Percentiles rank a stretch among this genome's conserved stretches.
Conservation (phyloP, 2,329 filamentous ascomycete genomes). For the Phoma sp. region DNA sequence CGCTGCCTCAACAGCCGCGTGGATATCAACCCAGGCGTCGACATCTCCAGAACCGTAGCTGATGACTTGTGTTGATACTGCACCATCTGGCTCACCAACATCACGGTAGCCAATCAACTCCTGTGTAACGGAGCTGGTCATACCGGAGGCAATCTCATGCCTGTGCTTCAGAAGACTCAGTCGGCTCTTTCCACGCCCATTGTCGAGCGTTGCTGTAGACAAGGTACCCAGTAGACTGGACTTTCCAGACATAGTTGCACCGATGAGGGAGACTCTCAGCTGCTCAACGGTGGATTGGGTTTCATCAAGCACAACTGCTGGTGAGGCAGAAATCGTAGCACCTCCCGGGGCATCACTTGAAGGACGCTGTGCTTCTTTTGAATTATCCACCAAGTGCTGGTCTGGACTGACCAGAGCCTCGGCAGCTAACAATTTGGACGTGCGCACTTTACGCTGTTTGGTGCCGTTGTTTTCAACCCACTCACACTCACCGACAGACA, state of each 20-base stretch:
- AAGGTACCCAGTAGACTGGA: constrained; percentile 88
- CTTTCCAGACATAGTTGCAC: constrained; percentile 90
- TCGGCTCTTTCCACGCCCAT: constrained; percentile 88
- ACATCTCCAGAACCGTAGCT: constrained; percentile 90
- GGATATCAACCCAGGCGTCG: constrained; percentile 93
- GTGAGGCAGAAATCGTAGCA: background rate
- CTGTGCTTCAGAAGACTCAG: constrained; percentile 89
- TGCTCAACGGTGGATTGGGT: constrained; percentile 60
- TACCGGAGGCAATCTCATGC: constrained; percentile 88
- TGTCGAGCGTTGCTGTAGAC: constrained; percentile 87
- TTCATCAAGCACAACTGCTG: constrained; percentile 3
- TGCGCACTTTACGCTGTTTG: constrained; percentile 23
- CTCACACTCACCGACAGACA: constrained; percentile 85
- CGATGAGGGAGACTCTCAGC: constrained; percentile 84
- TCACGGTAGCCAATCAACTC: constrained; percentile 84
- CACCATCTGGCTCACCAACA: constrained; percentile 20
- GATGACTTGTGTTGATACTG: constrained; percentile 60
- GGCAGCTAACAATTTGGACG: constrained; percentile 77
- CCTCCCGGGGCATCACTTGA: background rate
- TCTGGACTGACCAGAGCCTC: constrained; percentile 85
- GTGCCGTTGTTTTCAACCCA: constrained; percentile 63
- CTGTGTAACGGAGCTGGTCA: constrained; percentile 94
- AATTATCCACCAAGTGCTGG: constrained; percentile 35
- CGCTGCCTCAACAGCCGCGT: constrained; percentile 75
- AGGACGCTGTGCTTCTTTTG: constrained; percentile 19